Percentiles rank a stretch among this genome's conserved stretches.
These are phyloP conservation scores for Paraphaeosphaeria minitans DNA, from an alignment of 2,329 filamentous ascomycete species.

Conservation along the genomic window DNA sequence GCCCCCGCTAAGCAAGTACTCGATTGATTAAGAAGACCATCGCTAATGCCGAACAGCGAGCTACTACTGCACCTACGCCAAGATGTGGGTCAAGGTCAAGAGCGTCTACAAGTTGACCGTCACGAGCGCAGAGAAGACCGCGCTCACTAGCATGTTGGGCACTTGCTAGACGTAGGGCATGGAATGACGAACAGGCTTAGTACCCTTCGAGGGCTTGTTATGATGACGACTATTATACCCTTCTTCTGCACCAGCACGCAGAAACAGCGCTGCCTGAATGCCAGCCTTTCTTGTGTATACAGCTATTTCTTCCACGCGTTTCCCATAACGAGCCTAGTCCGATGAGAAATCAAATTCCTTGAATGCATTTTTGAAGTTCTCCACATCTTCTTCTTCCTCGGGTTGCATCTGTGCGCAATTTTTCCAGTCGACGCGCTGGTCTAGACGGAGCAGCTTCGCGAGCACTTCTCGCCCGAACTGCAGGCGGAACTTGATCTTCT, in stretches of 20 bases:
- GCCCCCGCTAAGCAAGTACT: constrained; percentile 52
- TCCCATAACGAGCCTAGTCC: constrained; percentile 3
- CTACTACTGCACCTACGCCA: constrained; percentile 80
- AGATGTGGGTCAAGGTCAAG: constrained; percentile 81
- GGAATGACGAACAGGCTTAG: neutral
- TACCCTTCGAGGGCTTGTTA: neutral
- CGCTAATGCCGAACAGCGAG: constrained; percentile 44
- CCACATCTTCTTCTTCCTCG: constrained; percentile 80
- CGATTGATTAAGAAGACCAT: neutral
- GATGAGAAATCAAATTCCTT: constrained; percentile 83
- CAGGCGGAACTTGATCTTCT: constrained; percentile 79
- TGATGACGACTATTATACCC: neutral
- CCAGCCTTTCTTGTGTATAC: neutral
- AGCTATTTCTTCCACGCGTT: neutral
- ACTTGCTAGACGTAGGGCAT: constrained; percentile 57
- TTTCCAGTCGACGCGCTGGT: constrained; percentile 81
- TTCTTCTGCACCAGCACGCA: neutral
- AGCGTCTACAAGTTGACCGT: constrained; percentile 70
- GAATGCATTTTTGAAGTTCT: constrained; percentile 80
- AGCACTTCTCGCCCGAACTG: constrained; percentile 89
- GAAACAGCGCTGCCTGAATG: neutral
- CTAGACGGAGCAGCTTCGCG: constrained; percentile 82
- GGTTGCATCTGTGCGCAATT: constrained; percentile 77
- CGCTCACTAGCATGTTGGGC: constrained; percentile 67
- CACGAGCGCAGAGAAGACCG: constrained; percentile 73